A percentile compares a stretch with the other conserved stretches of the same genome.
These are phyloP conservation scores for Lecanosticta acicola DNA, from an alignment of 2,329 filamentous ascomycete genomes.

Conservation along the genomic window DNA sequence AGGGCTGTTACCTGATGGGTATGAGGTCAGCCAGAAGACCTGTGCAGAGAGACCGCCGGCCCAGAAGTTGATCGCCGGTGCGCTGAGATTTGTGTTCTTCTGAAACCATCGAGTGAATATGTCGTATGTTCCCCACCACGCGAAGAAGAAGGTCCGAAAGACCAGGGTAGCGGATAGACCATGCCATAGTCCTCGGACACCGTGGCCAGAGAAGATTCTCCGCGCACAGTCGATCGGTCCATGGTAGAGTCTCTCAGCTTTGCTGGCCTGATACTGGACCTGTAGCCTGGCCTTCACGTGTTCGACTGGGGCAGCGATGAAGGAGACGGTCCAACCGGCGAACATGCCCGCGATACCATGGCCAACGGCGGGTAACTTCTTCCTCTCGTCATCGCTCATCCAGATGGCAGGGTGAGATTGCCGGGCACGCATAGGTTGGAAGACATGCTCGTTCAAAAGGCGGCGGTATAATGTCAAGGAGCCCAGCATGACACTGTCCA, in stretches of 20 bases:
- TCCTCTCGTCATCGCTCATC: constrained; percentile 31
- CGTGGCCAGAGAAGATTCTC: constrained; percentile 63
- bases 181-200: constrained; percentile 75
- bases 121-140: constrained; percentile 97
- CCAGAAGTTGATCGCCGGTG: constrained; percentile 91
- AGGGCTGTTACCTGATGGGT: constrained; percentile 54
- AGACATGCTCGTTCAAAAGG: constrained; percentile 73
- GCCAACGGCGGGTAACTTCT: constrained; percentile 65
- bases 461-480: constrained; percentile 86
- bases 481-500: constrained; percentile 91
- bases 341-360: constrained; percentile 84
- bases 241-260: constrained; percentile 70
- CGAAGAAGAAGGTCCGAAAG: constrained; percentile 93
- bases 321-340: constrained; percentile 83
- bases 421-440: constrained; percentile 46
- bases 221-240: constrained; percentile 78
- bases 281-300: constrained; percentile 92
- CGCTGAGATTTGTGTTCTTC: constrained; percentile 62
- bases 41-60: constrained; percentile 89
- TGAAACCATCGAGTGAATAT: constrained; percentile 66
- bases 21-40: constrained; percentile 88
- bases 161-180: constrained; percentile 78
- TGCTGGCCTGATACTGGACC: constrained; percentile 81
- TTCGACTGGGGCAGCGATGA: constrained; percentile 89
- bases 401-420: constrained; percentile 17